A percentile compares a stretch with the other conserved stretches of the same genome.
These are phyloP conservation scores for Cyberlindnera galapagoensis DNA, from an alignment of 805 yeast genomes.

Conservation along the genomic window DNA sequence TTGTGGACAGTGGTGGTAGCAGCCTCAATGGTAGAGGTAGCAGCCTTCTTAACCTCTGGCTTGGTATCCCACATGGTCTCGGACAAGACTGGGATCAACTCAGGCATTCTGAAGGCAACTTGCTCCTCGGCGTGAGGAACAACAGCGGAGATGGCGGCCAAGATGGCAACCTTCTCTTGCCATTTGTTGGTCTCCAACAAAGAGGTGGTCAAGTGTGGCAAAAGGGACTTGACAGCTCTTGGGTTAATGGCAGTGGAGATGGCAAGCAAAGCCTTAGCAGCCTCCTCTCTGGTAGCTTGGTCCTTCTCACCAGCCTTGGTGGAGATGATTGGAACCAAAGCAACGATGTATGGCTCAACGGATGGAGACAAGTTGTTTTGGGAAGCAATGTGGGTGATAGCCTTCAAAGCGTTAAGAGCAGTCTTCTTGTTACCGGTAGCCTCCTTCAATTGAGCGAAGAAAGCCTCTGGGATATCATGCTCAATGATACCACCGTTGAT, in stretches of 20 bases:
- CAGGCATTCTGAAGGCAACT: slow-evolving; percentile 98
- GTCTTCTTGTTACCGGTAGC: slow-evolving; percentile 80
- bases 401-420: slow-evolving; percentile 75
- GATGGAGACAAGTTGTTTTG: slow-evolving; percentile 76
- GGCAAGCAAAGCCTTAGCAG: slow-evolving; percentile 70
- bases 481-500: slow-evolving; percentile 96
- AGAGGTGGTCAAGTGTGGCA: slow-evolving; percentile 71
- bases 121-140: slow-evolving; percentile 94
- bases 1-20: slow-evolving; percentile 97
- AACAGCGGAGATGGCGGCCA: slow-evolving; percentile 76
- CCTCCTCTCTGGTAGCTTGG: slow-evolving; percentile 64
- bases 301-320: slow-evolving; percentile 89
- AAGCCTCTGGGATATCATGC: slow-evolving; percentile 92
- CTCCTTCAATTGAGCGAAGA: slow-evolving; percentile 70
- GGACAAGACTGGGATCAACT: slow-evolving; percentile 94
- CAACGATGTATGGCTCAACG: slow-evolving; percentile 93
- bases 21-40: slow-evolving; percentile 91
- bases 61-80: slow-evolving; percentile 99
- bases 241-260: slow-evolving; percentile 84
- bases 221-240: slow-evolving; percentile 80
- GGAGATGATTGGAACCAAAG: slow-evolving; percentile 62
- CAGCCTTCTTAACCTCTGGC: slow-evolving; percentile 95
- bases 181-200: slow-evolving; percentile 80
- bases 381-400: slow-evolving; percentile 80
- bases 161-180: slow-evolving; percentile 94